Evolutionary conservation across 148 eudicot species (phyloP), one percentile per base, ranked within the genome.

Genomic region (Rhododendron williamsianum): DNA sequence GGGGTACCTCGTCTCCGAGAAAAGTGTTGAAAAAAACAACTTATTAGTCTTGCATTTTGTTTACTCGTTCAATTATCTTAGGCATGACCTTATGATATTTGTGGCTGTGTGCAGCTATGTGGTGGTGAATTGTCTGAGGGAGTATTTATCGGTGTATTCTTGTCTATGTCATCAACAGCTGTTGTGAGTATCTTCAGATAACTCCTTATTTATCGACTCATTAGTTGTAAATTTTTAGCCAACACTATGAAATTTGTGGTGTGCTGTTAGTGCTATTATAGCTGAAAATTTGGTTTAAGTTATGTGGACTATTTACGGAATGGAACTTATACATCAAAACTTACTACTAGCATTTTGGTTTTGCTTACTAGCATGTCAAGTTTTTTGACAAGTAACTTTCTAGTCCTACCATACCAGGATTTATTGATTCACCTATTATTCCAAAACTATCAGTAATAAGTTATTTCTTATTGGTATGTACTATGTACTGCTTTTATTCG

Each of bases 131-230:
- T 89, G 65, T 92, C 94, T 21, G 90, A 92, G 89, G 94, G 94
- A 9, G 87, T 92, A 10, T 92, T 92, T 86, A 87, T 92, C 41
- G 94, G 94, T 82, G 91, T 89, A 58, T 89, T 92, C 86, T 87
- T 92, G 81, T 92, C 94, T 79, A 92, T 92, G 94, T 92, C 94
- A 41, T 92, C 94, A 56, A 92, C 94, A 30, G 94, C 94, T 82
- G 94, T 92, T 88, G 94, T 92, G 87, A 86, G 81, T 83, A 74
- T 83, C 54, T 33, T 41, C 38, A 45, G 21, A 27, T 41, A 51
- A 33, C 60, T 38, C 27, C 18, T 83, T 48, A 25, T 25, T 58
- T 27, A 25, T 81, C 36, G 23, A 12, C 33, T 78, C 46, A 16
- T 11, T 65, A 41, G 48, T 69, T 15, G 30, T 6, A 51, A 16